Evolutionary conservation across 2,329 filamentous ascomycete species (phyloP), one percentile per base, ranked within the genome.

Genomic region (Dactylellina parvicollis): DNA sequence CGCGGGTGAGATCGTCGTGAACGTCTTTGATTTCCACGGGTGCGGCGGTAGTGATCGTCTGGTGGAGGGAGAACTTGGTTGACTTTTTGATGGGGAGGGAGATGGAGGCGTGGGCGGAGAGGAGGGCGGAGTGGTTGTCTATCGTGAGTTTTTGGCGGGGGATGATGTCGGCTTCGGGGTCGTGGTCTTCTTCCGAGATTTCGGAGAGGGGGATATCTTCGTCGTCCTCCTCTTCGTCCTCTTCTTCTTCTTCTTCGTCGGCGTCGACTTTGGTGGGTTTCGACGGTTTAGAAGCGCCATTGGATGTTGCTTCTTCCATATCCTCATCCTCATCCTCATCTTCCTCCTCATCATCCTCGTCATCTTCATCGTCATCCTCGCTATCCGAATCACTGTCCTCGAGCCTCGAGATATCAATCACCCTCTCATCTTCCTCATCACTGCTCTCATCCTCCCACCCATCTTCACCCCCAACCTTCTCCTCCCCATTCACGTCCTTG

Each of bases 111-210:
- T 96, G 86, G 10, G 92, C 88, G 77, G 91, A 85, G 76, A 88
- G 87, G 56, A 99, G 90, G 32, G 94, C 95, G 76, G 91, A 85
- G 60, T 91, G 93, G 84, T 99, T 99, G 86, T 99, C 97, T 83
- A 98, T 98, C 59, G 93, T 97, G 76, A 97, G 89, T 78, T 92
- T 91, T 80, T 95, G 92, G 82, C 96, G 91, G 14, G 92, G 92
- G 74, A 96, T 88, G 40, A 96, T 86, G 79, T 96, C 93, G 75
- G 91, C 90, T 18, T 91, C 92, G 60, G 90, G 85, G 42, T 90
- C 80, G 42, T 78, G 70, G 46, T 76, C 83, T 26, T 88, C 83
- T 57, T 91, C 91, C 78, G 91, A 90, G 56, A 95, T 88, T 78
- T 97, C 93, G 30, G 92, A 96, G 75, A 96, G 87, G 2, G 93